Base-by-base conservation (phyloP, 768 basidiomycete genomes). In the Agaricus blazei region DNA sequence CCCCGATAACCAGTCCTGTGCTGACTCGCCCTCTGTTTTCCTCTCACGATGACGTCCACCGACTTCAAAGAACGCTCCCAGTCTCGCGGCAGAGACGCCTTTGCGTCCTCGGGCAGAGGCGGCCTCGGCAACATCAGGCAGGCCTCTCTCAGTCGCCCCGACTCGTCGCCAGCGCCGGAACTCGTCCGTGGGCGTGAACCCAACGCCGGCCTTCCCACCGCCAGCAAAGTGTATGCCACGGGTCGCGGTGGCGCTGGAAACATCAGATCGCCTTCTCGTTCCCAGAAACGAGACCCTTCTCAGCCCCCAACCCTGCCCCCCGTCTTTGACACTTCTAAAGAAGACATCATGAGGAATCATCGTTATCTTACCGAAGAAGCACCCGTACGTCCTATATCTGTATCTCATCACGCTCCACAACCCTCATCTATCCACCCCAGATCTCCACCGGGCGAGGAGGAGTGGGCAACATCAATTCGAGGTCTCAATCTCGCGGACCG, bases 201-300 rank as follows among this genome's bases (percentile, higher is more conserved):
- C 1, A 67, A 64, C 27, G 24, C 42, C 59, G 38, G 12, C 5
- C 19, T 19, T 5, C 40, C 40, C 12, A 12, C 40, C n/a, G 4
- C 44, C 11, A 28, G 36, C n/a, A 60, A 82, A 72, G 56, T 76
- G 15, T 74, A 71, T 59, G 84, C 82, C 19, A 78, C 79, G 42
- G 93, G 93, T 9, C 83, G 91, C 49, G 92, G 93, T 27, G 93
- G 93, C 14, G 80, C 80, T 7, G 93, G 92, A 8, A 95, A 95
- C 75, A 84, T 94, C 49, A 84, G 88, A 54, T 87, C 90, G 1
- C 85, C 84, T 0, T 90, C 89, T 24, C 80, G 84, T 36, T 85
- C 83, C 40, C 62, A 61, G 15, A 8, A 19, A 19, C 51, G 51
- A 51, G 63, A 59, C 12, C 56, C 67, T 1, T 45, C 43, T 49